Conservation (phyloP, 768 basidiomycete species). For the Podaxis mareebaensis region DNA sequence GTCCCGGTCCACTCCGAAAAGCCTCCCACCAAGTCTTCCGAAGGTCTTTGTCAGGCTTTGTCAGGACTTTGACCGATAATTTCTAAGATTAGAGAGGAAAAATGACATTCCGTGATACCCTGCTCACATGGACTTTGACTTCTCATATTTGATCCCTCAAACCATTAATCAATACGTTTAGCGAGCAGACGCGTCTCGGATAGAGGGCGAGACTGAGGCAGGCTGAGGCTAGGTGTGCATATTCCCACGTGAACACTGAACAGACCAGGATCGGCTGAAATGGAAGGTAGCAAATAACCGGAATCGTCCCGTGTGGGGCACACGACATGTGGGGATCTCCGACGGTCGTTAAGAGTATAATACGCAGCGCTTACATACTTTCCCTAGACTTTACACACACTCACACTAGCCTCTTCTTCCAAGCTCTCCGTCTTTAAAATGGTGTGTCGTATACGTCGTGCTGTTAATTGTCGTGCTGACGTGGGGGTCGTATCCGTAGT, state of each 20-base stretch:
- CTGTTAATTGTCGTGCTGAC: not conserved
- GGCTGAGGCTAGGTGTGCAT: too few species aligned
- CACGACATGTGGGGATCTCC: conserved; percentile 10
- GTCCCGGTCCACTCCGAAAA: not conserved
- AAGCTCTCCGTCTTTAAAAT: not conserved
- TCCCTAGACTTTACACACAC: not conserved
- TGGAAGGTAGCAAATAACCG: not conserved
- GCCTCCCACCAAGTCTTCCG: not conserved
- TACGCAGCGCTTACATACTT: not conserved
- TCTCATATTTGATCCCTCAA: too few species aligned
- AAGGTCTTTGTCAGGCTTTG: not conserved
- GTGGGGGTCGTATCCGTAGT: conserved; percentile 39
- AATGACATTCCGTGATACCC: too few species aligned
- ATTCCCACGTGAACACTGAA: not conserved
- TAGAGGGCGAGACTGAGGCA: not conserved
- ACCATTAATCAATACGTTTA: too few species aligned
- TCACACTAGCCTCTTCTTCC: not conserved
- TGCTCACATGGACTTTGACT: too few species aligned
- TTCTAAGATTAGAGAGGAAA: too few species aligned
- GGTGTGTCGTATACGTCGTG: not conserved
- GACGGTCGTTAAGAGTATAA: not conserved
- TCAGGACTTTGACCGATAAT: too few species aligned
- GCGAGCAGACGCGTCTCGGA: too few species aligned
- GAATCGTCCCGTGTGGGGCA: not conserved
- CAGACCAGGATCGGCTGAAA: not conserved